Percentiles rank a stretch among this genome's conserved stretches.
phyloP scores from a whole-genome alignment of 2,329 filamentous ascomycete species.

The Colletotrichum zoysiae region DNA sequence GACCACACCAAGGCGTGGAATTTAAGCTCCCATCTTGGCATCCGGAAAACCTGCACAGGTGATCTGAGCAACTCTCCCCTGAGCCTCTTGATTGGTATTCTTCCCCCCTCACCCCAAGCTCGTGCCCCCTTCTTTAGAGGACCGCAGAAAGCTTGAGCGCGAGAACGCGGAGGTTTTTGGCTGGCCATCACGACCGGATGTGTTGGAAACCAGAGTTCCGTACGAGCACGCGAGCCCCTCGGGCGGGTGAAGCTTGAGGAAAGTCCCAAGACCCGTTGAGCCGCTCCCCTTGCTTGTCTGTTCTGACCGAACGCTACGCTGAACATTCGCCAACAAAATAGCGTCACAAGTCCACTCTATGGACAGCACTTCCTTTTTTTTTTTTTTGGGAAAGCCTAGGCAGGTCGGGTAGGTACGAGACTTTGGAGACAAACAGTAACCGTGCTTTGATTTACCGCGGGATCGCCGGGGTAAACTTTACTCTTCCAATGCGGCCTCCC shows the following conservation, averaged over 20 bases:
- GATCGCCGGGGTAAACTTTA: background rate
- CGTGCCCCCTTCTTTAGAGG: background rate
- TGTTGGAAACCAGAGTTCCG: slow-evolving; percentile 25
- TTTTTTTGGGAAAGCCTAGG: background rate
- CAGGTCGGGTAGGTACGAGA: background rate
- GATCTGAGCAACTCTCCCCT: slow-evolving; percentile 20
- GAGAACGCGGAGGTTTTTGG: background rate
- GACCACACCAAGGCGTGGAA: slow-evolving; percentile 17
- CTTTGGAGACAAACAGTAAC: slow-evolving; percentile 19
- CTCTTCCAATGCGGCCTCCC: background rate
- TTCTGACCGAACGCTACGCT: slow-evolving; percentile 4
- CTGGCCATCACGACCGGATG: slow-evolving; percentile 18
- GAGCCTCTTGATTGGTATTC: slow-evolving; percentile 19
- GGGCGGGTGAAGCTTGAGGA: slow-evolving; percentile 3
- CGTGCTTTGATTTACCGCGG: slow-evolving; percentile 3
- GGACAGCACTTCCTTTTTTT: background rate
- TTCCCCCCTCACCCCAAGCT: background rate
- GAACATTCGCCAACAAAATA: background rate
- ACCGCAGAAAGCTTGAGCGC: slow-evolving; percentile 22
- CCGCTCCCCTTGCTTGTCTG: background rate
- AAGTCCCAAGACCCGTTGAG: background rate
- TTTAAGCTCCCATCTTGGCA: slow-evolving; percentile 40
- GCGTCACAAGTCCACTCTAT: background rate
- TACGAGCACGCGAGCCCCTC: slow-evolving; percentile 17
- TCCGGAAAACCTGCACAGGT: slow-evolving; percentile 26